Conservation (phyloP, 768 basidiomycete species). For the Macrolepiota fuliginosa region DNA sequence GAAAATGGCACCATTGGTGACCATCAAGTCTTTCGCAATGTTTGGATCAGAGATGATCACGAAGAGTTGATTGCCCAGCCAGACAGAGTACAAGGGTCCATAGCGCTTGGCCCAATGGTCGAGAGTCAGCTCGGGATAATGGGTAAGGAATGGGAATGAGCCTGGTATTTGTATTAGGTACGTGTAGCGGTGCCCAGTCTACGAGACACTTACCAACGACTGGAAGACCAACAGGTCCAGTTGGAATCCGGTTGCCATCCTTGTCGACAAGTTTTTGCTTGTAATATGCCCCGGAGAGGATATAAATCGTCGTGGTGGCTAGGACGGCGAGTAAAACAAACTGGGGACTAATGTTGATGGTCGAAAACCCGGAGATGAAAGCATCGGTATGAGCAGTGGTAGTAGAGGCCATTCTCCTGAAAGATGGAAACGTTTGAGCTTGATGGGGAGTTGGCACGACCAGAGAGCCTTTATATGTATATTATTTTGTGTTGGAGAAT, state of each 20-base stretch:
- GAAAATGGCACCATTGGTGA: slow-evolving; percentile 42
- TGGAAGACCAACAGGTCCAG: slow-evolving; percentile 14
- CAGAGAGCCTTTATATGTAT: too few relatives aligned
- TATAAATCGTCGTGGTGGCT: not conserved
- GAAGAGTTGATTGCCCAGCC: slow-evolving; percentile 46
- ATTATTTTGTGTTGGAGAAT: too few relatives aligned
- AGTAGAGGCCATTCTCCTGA: too few relatives aligned
- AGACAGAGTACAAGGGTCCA: slow-evolving; percentile 42
- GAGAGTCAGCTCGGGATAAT: slow-evolving; percentile 41
- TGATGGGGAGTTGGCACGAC: too few relatives aligned
- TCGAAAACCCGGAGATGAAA: not conserved
- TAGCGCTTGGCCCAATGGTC: slow-evolving; percentile 40
- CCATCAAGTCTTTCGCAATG: slow-evolving; percentile 41
- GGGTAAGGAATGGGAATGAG: slow-evolving; percentile 36
- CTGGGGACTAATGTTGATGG: not conserved
- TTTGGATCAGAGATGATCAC: slow-evolving; percentile 42
- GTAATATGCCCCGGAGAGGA: not conserved
- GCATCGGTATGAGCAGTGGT: too few relatives aligned
- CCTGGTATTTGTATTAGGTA: slow-evolving; percentile 16
- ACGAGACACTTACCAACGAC: not conserved
- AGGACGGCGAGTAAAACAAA: not conserved
- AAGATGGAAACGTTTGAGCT: too few relatives aligned
- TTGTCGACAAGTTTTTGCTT: not conserved
- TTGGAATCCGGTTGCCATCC: slow-evolving; percentile 11
- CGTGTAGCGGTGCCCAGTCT: not conserved